Evolutionary conservation across 116 monocot genomes (phyloP).

Genomic region (Posidonia oceanica): DNA sequence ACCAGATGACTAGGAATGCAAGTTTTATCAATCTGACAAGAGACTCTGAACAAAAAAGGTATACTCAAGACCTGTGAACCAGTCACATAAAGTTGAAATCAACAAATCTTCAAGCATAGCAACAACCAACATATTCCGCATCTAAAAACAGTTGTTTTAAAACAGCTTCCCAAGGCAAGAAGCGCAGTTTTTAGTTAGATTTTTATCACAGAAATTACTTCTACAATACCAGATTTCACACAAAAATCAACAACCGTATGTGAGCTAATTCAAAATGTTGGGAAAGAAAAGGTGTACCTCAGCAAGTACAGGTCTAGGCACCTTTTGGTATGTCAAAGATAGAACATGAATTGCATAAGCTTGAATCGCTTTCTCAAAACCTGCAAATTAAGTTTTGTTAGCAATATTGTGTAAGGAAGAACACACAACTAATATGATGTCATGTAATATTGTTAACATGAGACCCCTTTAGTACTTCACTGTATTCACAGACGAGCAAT

Average conservation of each 20-base stretch:
- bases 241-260: not conserved
- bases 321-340: slow-evolving; percentile 88
- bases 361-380: slow-evolving; percentile 94
- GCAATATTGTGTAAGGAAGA: not conserved
- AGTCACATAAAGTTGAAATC: too few relatives aligned
- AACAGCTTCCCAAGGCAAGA: too few relatives aligned
- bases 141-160: too few relatives aligned
- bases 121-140: too few relatives aligned
- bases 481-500: not conserved
- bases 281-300: slow-evolving; percentile 37
- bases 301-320: slow-evolving; percentile 86
- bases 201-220: not conserved
- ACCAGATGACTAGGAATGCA: not conserved
- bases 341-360: slow-evolving; percentile 89
- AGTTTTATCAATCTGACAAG: not conserved
- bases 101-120: too few relatives aligned
- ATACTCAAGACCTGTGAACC: too few relatives aligned
- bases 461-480: not conserved
- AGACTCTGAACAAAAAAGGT: not conserved
- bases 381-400: slow-evolving; percentile 16
- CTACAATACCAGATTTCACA: not conserved
- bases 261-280: not conserved
- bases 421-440: too few relatives aligned
- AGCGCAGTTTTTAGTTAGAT: too few relatives aligned
- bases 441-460: too few relatives aligned